Evolutionary conservation across 2,329 filamentous ascomycete genomes (phyloP).

Genomic region (Juglanconis oblonga): DNA sequence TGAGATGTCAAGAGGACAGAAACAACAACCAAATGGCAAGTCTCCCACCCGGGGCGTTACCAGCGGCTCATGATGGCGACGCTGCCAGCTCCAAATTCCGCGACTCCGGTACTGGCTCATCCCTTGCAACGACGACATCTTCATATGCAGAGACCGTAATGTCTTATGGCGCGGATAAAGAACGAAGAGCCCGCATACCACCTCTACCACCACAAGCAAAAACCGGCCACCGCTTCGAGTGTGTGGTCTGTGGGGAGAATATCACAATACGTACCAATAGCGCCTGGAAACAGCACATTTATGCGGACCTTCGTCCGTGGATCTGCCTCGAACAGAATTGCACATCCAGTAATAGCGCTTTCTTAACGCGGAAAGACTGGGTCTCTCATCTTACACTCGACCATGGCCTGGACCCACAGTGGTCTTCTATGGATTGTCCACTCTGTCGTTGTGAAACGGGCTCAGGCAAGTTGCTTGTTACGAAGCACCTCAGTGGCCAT

Average conservation of each 20-base stretch:
- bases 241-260: neutral
- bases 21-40: neutral
- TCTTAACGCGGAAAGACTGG: conserved; percentile 4
- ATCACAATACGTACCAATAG: neutral
- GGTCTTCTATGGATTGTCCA: neutral
- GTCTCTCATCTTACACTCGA: conserved; percentile 1
- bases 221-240: neutral
- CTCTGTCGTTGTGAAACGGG: neutral
- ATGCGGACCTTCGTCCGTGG: conserved; percentile 8
- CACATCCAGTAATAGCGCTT: neutral
- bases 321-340: conserved; percentile 4
- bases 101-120: conserved; percentile 6
- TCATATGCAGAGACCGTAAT: conserved; percentile 10
- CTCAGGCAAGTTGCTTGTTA: neutral
- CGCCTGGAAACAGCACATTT: conserved; percentile 11
- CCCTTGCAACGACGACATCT: neutral
- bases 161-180: conserved; percentile 4
- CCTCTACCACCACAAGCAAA: neutral
- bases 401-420: conserved; percentile 1
- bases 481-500: neutral
- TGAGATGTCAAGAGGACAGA: conserved; percentile 2
- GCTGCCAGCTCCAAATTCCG: conserved; percentile 2
- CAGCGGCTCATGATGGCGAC: neutral
- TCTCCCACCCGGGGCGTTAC: neutral
- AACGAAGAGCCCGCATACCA: conserved; percentile 1